phyloP scores from a whole-genome alignment of 1,139 yeast species.

The Pichia inconspicua region DNA sequence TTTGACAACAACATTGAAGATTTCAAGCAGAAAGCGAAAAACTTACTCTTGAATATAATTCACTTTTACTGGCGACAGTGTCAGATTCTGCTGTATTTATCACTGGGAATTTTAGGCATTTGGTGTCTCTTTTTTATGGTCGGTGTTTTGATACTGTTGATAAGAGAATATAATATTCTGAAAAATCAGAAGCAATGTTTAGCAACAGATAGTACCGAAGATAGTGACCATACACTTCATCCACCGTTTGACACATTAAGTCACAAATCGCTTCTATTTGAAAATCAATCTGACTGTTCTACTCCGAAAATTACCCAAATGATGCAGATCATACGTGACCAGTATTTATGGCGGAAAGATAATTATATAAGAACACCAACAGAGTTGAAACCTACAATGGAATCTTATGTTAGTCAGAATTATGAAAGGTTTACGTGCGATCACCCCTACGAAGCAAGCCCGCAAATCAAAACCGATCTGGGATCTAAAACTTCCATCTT shows the following conservation, averaged over 20 bases:
- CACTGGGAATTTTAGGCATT: constrained; percentile 35
- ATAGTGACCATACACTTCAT: neutral
- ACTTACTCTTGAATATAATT: constrained; percentile 24
- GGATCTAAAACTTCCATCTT: neutral
- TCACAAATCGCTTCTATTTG: constrained; percentile 1
- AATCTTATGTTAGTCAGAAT: neutral
- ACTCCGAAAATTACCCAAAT: neutral
- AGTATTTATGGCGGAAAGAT: constrained; percentile 2
- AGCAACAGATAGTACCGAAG: neutral
- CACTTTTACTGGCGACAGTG: constrained; percentile 32
- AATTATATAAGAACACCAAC: constrained; percentile 9
- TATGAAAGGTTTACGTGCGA: neutral
- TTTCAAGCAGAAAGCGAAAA: constrained; percentile 26
- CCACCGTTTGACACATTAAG: constrained; percentile 6
- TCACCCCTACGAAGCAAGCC: neutral
- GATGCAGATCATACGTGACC: constrained; percentile 8
- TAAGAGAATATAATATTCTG: constrained; percentile 9
- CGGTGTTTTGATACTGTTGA: constrained; percentile 28
- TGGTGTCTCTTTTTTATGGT: constrained; percentile 43
- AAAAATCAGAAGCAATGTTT: neutral
- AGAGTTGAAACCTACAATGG: constrained; percentile 3
- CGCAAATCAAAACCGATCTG: neutral
- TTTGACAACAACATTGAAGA: constrained; percentile 14
- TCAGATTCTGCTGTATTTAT: constrained; percentile 39
- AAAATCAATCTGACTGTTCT: neutral